Evolutionary conservation across 2,329 filamentous ascomycete genomes (phyloP).

Genomic region (Biscogniauxia mediterranea): DNA sequence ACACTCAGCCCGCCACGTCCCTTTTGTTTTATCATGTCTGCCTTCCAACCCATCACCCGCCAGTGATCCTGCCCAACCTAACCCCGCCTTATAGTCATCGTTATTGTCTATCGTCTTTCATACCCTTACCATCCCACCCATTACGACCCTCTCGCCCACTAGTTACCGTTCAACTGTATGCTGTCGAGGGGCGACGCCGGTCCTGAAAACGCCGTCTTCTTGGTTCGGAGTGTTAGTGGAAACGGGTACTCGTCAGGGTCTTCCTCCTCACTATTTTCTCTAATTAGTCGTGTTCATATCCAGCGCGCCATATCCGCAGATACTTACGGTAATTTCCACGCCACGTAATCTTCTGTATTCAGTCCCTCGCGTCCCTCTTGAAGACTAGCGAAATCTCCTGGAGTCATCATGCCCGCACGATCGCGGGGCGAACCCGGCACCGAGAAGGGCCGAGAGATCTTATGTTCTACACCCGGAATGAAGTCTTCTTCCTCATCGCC

Average conservation of each 20-base stretch:
- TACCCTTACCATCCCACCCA: neutral
- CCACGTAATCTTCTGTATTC: constrained; percentile 95
- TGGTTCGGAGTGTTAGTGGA: constrained; percentile 55
- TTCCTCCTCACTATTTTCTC: constrained; percentile 73
- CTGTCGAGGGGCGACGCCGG: constrained; percentile 42
- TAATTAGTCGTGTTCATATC: constrained; percentile 29
- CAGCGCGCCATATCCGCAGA: neutral
- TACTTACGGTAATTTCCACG: constrained; percentile 96
- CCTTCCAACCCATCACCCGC: neutral
- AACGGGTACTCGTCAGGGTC: constrained; percentile 73
- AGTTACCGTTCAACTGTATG: constrained; percentile 42
- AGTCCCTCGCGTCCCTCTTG: constrained; percentile 93
- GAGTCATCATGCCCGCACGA: constrained; percentile 96
- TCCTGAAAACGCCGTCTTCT: constrained; percentile 39
- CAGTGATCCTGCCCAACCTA: neutral
- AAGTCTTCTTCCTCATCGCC: constrained; percentile 82
- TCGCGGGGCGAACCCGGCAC: constrained; percentile 91
- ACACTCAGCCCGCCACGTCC: constrained; percentile 1
- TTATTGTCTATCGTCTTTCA: neutral
- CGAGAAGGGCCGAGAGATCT: constrained; percentile 91
- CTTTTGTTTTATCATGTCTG: neutral
- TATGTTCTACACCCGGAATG: constrained; percentile 89
- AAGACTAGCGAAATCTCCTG: constrained; percentile 93
- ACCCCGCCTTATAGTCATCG: neutral
- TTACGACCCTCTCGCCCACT: constrained; percentile 10